Evolutionary conservation across 2,329 filamentous ascomycete species (phyloP).

Genomic region (Grosmannia huntii): DNA sequence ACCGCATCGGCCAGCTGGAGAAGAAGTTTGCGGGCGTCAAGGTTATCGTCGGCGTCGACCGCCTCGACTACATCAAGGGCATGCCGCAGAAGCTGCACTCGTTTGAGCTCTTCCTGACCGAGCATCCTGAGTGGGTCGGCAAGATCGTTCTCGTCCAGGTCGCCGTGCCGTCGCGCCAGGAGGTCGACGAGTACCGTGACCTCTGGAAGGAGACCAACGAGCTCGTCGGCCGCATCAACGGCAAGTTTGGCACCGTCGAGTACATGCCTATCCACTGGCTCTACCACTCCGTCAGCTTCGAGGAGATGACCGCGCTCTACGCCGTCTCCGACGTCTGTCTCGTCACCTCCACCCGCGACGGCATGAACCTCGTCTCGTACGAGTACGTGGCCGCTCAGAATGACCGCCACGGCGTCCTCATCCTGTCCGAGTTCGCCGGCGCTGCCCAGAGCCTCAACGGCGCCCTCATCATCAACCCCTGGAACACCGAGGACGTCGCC

Average conservation of each 20-base stretch:
- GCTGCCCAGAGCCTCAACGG: conserved; percentile 91
- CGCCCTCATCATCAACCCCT: conserved; percentile 89
- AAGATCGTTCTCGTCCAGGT: conserved; percentile 95
- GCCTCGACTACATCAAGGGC: conserved; percentile 97
- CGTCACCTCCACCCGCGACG: conserved; percentile 89
- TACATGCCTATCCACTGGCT: conserved; percentile 99
- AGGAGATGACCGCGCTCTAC: conserved; percentile 89
- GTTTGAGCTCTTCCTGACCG: conserved; percentile 89
- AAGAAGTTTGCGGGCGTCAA: conserved; percentile 94
- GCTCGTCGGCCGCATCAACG: conserved; percentile 91
- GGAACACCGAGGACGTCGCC: conserved; percentile 94
- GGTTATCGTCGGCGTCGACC: conserved; percentile 91
- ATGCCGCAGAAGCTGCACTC: conserved; percentile 96
- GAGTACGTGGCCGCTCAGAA: conserved; percentile 95
- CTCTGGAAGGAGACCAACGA: conserved; percentile 92
- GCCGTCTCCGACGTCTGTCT: conserved; percentile 85
- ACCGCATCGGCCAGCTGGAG: conserved; percentile 71
- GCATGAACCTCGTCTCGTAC: conserved; percentile 97
- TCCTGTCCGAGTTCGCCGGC: conserved; percentile 92
- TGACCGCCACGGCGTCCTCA: conserved; percentile 82
- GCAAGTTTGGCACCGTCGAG: conserved; percentile 90
- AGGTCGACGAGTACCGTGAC: conserved; percentile 97
- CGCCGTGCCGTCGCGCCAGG: conserved; percentile 84
- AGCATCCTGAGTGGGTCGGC: conserved; percentile 96
- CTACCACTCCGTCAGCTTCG: conserved; percentile 89